Conservation (phyloP, 768 basidiomycete genomes). For the Gloeophyllum trabeum region DNA sequence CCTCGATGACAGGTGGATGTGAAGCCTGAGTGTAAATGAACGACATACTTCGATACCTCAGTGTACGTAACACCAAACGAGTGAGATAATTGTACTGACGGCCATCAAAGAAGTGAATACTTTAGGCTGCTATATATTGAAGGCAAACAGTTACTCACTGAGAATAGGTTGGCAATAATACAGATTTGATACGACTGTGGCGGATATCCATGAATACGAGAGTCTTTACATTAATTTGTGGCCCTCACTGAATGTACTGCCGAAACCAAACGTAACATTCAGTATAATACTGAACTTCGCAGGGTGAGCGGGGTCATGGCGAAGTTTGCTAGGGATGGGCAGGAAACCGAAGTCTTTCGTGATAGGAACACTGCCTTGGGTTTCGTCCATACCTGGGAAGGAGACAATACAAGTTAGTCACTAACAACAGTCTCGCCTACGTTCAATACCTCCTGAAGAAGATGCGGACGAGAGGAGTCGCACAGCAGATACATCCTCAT, state of each 20-base stretch:
- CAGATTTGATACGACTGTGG: conserved; percentile 55
- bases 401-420: no score
- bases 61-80: conserved; percentile 26
- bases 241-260: conserved; percentile 43
- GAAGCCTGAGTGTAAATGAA: no score
- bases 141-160: conserved; percentile 29
- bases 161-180: conserved; percentile 80
- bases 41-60: conserved; percentile 20
- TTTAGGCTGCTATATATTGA: not conserved
- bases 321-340: conserved; percentile 47
- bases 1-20: no score
- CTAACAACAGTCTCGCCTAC: no score
- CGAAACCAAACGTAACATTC: conserved; percentile 52
- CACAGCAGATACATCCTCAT: no score
- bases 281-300: conserved; percentile 39
- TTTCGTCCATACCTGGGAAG: no score
- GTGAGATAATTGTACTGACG: conserved; percentile 13
- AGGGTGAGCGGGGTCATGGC: conserved; percentile 37
- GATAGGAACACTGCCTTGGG: no score
- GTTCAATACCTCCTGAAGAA: no score
- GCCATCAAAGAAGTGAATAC: conserved; percentile 3
- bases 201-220: no score
- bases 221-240: no score
- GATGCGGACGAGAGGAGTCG: no score
- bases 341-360: conserved; percentile 60